Base-by-base conservation (phyloP, 257 asterid genomes). In the Cordia subcordata region DNA sequence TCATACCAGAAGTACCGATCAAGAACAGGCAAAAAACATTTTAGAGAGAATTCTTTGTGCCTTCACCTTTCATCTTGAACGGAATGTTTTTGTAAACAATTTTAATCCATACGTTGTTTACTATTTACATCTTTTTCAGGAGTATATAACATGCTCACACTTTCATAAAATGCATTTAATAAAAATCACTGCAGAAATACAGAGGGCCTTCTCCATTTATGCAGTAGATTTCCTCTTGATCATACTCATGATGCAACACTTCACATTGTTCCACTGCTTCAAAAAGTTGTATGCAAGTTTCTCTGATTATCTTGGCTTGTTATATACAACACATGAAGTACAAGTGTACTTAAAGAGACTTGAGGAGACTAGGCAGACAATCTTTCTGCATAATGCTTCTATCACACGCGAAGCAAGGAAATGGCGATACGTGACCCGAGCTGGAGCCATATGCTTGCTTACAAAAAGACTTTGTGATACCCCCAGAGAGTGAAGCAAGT, bases 391-490 rank as follows among this genome's bases (percentile, higher is more conserved):
- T 69, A 27, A 76, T 52, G 53, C 53, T 56, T 17, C 76, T 76
- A 58, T 71, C 74, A 39, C 88, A 73, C n/a, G 81, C 50, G 42
- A 90, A 60, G 67, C 98, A 90, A 53, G 89, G 67, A 0, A 72
- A 44, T 0, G 98, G 96, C 32, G 71, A 71, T 4, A 83, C 67
- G 14, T 37, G 8, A 13, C 89, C 87, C 2, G 73, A 57, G 69
- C 70, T 83, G 12, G 75, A 74, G 13, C 98, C 98, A 17, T 81
- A 69, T 11, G 95, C 94, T 64, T 87, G 68, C 98, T 96, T 85
- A 61, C 96, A 90, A 68, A 66, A 73, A 0, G 96, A 83, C 15
- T 55, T 78, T 14, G 76, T 75, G 13, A 46, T 65, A 9, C 84
- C 67, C 0, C 72, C 89, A 5, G 68, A 21, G 19, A 47, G 8